Base-by-base conservation (phyloP, 305 asterid species). In the Solanum hybrid region DNA sequence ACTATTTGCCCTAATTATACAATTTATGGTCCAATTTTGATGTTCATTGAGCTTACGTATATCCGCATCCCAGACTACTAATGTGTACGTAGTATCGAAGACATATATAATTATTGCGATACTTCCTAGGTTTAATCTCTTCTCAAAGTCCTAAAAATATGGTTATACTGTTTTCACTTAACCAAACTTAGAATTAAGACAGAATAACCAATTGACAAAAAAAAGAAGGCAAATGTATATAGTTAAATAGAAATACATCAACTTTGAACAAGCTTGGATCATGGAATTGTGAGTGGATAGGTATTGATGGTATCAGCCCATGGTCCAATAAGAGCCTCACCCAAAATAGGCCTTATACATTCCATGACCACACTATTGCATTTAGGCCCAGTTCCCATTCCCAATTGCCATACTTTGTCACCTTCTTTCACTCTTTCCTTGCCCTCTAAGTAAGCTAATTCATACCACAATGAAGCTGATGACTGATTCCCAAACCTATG, bases 361-460 rank as follows among this genome's bases (percentile, higher is more conserved):
- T 96, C 94, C 96, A 95, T 95, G 0, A 95, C 94, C 89, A 96
- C 31, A 82, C 96, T 96, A 39, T 24, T 93, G 34, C 97, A 95
- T 85, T 97, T 96, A 8, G 95, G 96, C 91, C 99, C 99, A 91
- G 93, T 97, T n/a, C 98, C 98, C 95, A 97, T 92, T 6, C 98
- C 99, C 87, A 96, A 87, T 71, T 94, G 96, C 98, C 98, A 95
- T 5, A 97, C 97, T 35, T 31, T 91, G 74, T 95, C 98, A 31
- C 98, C 97, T 89, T 92, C 88, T 91, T 93, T 91, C 4, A 97
- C 92, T 64, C 93, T 94, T 16, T 93, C 95, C 88, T 95, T 93
- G 20, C 97, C 97, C 78, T 97, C 99, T 69, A 95, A 90, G 92
- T 97, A 97, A 82, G 91, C 90, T 22, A 96, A 94, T 74, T 97